Percentiles rank a stretch among this genome's conserved stretches.
Evolutionary conservation across 2,329 filamentous ascomycete genomes (phyloP).

Genomic region (Pseudogymnoascus sp.): DNA sequence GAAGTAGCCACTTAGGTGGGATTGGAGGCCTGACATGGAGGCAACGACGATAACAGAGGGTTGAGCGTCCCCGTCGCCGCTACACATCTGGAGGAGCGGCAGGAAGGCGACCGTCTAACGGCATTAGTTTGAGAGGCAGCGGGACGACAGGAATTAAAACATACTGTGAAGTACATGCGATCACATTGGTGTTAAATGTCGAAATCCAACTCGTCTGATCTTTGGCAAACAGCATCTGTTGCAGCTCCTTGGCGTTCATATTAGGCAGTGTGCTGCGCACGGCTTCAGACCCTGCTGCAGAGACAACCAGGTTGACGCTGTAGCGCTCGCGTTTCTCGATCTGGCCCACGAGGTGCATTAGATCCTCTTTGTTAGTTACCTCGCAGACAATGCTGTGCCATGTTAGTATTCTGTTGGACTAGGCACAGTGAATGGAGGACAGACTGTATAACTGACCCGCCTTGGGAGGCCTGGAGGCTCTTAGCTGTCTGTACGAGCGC

Average conservation of each 20-base stretch:
- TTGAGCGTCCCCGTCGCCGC: slow-evolving; percentile 30
- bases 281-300: slow-evolving; percentile 48
- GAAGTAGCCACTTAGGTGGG: slow-evolving; percentile 23
- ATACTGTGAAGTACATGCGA: slow-evolving; percentile 51
- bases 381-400: slow-evolving; percentile 40
- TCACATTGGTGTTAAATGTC: slow-evolving; percentile 66
- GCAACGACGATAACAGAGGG: slow-evolving; percentile 24
- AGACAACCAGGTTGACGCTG: slow-evolving; percentile 47
- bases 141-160: not conserved
- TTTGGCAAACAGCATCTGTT: slow-evolving; percentile 48
- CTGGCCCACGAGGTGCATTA: slow-evolving; percentile 45
- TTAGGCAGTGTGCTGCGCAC: slow-evolving; percentile 25
- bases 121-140: not conserved
- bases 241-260: slow-evolving; percentile 42
- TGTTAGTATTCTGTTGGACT: not conserved
- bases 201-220: slow-evolving; percentile 60
- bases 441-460: slow-evolving; percentile 27
- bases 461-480: slow-evolving; percentile 46
- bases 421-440: slow-evolving; percentile 11
- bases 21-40: slow-evolving; percentile 23
- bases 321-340: slow-evolving; percentile 46
- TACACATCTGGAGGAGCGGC: slow-evolving; percentile 49
- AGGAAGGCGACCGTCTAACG: slow-evolving; percentile 49
- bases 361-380: slow-evolving; percentile 50
- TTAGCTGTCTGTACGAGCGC: slow-evolving; percentile 30